phyloP scores from a whole-genome alignment of 805 yeast species.

The Pichia sporocuriosa region DNA sequence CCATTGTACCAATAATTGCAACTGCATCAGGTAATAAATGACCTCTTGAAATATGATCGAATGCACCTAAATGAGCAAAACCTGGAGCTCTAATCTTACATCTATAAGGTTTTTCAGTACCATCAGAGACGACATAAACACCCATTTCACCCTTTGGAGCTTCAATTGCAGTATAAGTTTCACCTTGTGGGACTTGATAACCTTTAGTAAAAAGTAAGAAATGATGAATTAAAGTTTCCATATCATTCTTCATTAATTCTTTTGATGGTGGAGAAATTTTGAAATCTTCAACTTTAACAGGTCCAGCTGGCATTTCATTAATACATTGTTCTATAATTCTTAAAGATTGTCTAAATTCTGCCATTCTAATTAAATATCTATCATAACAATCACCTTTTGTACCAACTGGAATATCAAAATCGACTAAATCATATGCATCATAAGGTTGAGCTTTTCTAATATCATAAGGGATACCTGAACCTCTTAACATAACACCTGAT shows the following conservation, averaged over 20 bases:
- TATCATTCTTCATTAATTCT: constrained; percentile 77
- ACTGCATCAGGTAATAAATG: constrained; percentile 87
- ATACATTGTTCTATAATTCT: constrained; percentile 86
- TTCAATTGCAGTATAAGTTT: constrained; percentile 85
- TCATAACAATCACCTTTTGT: constrained; percentile 87
- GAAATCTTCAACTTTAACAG: constrained; percentile 85
- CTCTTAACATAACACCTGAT: constrained; percentile 86
- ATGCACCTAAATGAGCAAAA: constrained; percentile 82
- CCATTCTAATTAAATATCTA: constrained; percentile 82
- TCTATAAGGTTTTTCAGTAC: constrained; percentile 84
- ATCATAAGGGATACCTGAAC: constrained; percentile 84
- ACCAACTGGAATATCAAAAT: constrained; percentile 84
- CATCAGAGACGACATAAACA: constrained; percentile 82
- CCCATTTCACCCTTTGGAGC: constrained; percentile 97
- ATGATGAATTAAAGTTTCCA: constrained; percentile 90
- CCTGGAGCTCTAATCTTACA: constrained; percentile 95
- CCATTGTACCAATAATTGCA: constrained; percentile 93
- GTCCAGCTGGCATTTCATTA: constrained; percentile 88
- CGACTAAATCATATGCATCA: constrained; percentile 82
- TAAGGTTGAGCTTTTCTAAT: constrained; percentile 82
- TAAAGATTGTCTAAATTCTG: constrained; percentile 85
- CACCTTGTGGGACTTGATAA: constrained; percentile 83
- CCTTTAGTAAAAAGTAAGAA: constrained; percentile 85
- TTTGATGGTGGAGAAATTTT: constrained; percentile 81
- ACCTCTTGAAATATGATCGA: constrained; percentile 81